These are phyloP conservation scores for Epichloe coenophiala DNA, from an alignment of 2,329 filamentous ascomycete species.

Conservation along the genomic window DNA sequence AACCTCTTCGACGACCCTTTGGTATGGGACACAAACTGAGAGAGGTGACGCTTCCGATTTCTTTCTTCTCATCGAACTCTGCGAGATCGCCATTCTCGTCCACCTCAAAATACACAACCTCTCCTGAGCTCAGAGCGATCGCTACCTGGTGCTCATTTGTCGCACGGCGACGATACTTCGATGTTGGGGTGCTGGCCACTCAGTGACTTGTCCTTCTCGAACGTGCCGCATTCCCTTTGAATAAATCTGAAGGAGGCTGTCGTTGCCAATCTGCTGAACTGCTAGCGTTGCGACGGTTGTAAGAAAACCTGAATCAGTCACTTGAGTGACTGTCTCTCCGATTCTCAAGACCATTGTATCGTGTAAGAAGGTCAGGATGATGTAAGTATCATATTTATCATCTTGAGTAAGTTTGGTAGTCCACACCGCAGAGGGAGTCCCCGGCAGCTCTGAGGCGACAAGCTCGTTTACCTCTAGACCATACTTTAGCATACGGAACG, in stretches of 20 bases:
- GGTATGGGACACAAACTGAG: slow-evolving; percentile 85
- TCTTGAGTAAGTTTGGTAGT: slow-evolving; percentile 73
- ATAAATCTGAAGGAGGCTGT: slow-evolving; percentile 85
- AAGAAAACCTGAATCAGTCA: slow-evolving; percentile 84
- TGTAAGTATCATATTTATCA: slow-evolving; percentile 86
- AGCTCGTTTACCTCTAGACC: slow-evolving; percentile 89
- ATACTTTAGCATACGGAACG: slow-evolving; percentile 84
- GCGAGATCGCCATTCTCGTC: slow-evolving; percentile 79
- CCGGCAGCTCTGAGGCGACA: slow-evolving; percentile 82
- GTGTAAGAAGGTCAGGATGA: slow-evolving; percentile 84
- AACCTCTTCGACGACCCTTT: slow-evolving; percentile 71
- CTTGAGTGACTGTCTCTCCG: slow-evolving; percentile 91
- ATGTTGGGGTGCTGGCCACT: slow-evolving; percentile 89
- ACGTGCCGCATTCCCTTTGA: slow-evolving; percentile 91
- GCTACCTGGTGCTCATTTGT: slow-evolving; percentile 93
- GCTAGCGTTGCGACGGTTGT: slow-evolving; percentile 79
- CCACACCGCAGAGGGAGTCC: slow-evolving; percentile 85
- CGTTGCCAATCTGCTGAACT: slow-evolving; percentile 85
- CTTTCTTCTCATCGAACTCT: slow-evolving; percentile 88
- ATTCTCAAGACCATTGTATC: slow-evolving; percentile 90
- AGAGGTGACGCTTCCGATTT: slow-evolving; percentile 88
- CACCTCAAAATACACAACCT: slow-evolving; percentile 97
- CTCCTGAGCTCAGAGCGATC: slow-evolving; percentile 84
- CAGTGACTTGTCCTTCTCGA: slow-evolving; percentile 63
- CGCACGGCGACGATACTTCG: slow-evolving; percentile 83